These are phyloP conservation scores for Rutidosis leptorrhynchoides DNA, from an alignment of 129 eudicot genomes.

Conservation along the genomic window DNA sequence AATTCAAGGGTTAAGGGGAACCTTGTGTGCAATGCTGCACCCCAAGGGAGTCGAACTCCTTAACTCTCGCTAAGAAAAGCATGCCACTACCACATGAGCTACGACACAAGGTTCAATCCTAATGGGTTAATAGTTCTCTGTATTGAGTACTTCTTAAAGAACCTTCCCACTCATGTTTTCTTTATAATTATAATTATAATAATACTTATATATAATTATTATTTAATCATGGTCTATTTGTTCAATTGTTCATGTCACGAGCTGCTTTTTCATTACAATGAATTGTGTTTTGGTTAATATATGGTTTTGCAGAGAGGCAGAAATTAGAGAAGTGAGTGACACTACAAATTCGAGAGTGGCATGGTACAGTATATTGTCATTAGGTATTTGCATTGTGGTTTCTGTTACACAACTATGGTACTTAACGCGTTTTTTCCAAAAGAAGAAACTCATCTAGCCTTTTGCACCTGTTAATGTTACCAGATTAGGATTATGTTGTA, in stretches of 20 bases:
- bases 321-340: conserved; percentile 72
- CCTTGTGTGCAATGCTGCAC: too few relatives aligned
- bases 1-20: too few relatives aligned
- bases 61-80: too few relatives aligned
- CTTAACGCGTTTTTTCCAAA: conserved; percentile 77
- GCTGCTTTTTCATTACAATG: neutral
- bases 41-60: too few relatives aligned
- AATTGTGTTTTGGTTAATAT: conserved; percentile 18
- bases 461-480: neutral
- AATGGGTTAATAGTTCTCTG: too few relatives aligned
- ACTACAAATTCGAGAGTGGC: conserved; percentile 77
- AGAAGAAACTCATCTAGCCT: conserved; percentile 89
- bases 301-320: conserved; percentile 62
- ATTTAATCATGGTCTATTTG: neutral
- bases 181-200: too few relatives aligned
- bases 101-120: too few relatives aligned
- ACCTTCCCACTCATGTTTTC: neutral
- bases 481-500: conserved; percentile 26
- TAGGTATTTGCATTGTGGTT: conserved; percentile 63
- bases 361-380: conserved; percentile 73
- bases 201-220: neutral
- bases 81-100: too few relatives aligned
- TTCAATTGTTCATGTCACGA: neutral
- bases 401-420: conserved; percentile 62
- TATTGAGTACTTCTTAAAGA: neutral